phyloP scores from a whole-genome alignment of 768 basidiomycete genomes.

The Strobilomyces confusus region DNA sequence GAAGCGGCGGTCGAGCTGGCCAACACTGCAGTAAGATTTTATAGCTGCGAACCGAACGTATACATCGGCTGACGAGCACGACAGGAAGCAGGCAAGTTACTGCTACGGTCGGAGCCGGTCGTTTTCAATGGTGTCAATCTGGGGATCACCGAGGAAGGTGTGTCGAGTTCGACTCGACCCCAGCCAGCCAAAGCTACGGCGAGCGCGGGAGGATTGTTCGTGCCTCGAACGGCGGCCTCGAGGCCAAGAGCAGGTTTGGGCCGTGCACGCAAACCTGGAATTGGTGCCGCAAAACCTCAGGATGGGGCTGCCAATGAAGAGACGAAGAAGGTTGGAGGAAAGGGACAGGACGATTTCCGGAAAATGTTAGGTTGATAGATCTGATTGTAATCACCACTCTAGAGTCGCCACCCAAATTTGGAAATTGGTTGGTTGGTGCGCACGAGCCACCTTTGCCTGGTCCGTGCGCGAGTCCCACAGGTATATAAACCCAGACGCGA shows the following conservation, averaged over 20 bases:
- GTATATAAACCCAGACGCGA: slow-evolving; percentile 10
- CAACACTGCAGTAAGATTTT: slow-evolving; percentile 53
- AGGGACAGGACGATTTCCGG: slow-evolving; percentile 78
- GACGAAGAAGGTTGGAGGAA: slow-evolving; percentile 12
- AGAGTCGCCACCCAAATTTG: not conserved
- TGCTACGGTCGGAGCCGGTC: slow-evolving; percentile 70
- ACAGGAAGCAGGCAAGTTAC: slow-evolving; percentile 80
- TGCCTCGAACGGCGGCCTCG: slow-evolving; percentile 61
- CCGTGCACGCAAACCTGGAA: slow-evolving; percentile 42
- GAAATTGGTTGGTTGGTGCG: not conserved
- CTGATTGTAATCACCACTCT: not conserved
- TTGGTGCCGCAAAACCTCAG: slow-evolving; percentile 15
- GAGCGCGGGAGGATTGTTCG: slow-evolving; percentile 51
- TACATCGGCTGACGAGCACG: not conserved
- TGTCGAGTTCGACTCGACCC: slow-evolving; percentile 28
- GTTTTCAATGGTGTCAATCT: slow-evolving; percentile 62
- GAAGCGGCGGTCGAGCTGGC: slow-evolving; percentile 67
- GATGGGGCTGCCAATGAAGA: slow-evolving; percentile 10
- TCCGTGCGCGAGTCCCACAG: slow-evolving; percentile 13
- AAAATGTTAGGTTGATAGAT: slow-evolving; percentile 54
- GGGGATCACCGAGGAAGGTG: slow-evolving; percentile 53
- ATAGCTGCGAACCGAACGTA: not conserved
- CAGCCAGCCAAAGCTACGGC: slow-evolving; percentile 34
- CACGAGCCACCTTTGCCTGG: not conserved
- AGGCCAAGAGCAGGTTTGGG: slow-evolving; percentile 73